A percentile compares a stretch with the other conserved stretches of the same genome.
Evolutionary conservation across 192 early-diverging fungal species (phyloP).

Genomic region (Haplosporangium gracile): DNA sequence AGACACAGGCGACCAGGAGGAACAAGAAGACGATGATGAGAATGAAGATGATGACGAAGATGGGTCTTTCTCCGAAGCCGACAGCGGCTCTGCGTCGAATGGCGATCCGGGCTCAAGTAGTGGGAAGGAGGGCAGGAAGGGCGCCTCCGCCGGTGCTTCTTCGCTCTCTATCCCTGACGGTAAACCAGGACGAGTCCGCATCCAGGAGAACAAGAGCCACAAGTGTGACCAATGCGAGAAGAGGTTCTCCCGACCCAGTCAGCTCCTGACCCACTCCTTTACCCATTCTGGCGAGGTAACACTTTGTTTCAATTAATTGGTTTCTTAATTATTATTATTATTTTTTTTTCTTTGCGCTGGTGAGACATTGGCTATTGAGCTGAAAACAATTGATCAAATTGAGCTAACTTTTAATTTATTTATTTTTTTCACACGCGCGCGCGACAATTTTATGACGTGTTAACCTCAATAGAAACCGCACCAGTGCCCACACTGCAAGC

Average conservation of each 20-base stretch:
- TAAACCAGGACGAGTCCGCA: neutral
- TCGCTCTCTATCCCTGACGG: neutral
- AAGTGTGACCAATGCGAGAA: slow-evolving; percentile 29
- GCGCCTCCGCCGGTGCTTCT: neutral
- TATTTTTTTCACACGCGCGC: neutral
- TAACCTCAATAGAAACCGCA: slow-evolving; percentile 38
- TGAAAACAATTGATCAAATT: neutral
- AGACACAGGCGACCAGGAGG: neutral
- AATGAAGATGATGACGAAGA: slow-evolving; percentile 8
- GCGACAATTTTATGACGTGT: too few relatives aligned
- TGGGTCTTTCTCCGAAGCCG: neutral
- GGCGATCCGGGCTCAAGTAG: neutral
- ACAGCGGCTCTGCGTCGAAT: neutral
- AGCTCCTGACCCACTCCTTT: slow-evolving; percentile 37
- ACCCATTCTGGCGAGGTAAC: slow-evolving; percentile 43
- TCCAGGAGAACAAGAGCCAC: slow-evolving; percentile 40
- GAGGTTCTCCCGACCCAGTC: slow-evolving; percentile 43
- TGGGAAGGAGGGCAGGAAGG: neutral
- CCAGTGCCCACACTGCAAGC: slow-evolving; percentile 35
- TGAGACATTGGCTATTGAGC: neutral
- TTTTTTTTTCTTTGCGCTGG: neutral
- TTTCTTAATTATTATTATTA: neutral
- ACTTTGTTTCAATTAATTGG: neutral
- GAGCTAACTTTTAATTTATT: neutral
- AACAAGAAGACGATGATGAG: slow-evolving; percentile 5